These are phyloP conservation scores for Schizochytrium sp. DNA, from an alignment of 108 stramenopile genomes.

Conservation along the genomic window DNA sequence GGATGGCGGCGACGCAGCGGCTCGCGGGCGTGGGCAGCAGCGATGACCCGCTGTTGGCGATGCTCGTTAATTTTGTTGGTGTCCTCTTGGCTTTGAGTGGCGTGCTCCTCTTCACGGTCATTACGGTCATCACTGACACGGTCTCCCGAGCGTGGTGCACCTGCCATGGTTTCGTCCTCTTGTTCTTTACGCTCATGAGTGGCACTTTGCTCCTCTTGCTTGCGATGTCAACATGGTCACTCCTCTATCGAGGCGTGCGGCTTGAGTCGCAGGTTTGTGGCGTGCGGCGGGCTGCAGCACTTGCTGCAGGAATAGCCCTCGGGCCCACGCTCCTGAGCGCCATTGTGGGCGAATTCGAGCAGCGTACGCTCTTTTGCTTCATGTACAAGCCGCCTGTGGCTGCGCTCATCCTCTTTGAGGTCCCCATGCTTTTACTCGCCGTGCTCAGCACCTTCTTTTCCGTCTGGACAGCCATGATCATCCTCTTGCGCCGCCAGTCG, in stretches of 20 bases:
- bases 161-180: background rate
- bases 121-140: background rate
- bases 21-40: background rate
- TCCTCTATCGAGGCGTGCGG: background rate
- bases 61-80: background rate
- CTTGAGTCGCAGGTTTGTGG: background rate
- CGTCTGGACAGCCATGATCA: background rate
- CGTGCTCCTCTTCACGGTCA: background rate
- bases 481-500: background rate
- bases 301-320: background rate
- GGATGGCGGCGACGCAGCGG: background rate
- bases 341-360: background rate
- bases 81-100: background rate
- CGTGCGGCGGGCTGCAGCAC: background rate
- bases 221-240: background rate
- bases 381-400: background rate
- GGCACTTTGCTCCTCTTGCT: background rate
- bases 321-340: background rate
- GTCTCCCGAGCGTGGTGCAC: background rate
- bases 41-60: background rate
- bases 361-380: conserved; percentile 13
- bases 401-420: background rate
- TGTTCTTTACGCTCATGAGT: background rate
- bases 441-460: background rate
- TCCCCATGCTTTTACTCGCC: background rate